phyloP scores from a whole-genome alignment of 805 yeast genomes.

The Yamadazyma scolyti region DNA sequence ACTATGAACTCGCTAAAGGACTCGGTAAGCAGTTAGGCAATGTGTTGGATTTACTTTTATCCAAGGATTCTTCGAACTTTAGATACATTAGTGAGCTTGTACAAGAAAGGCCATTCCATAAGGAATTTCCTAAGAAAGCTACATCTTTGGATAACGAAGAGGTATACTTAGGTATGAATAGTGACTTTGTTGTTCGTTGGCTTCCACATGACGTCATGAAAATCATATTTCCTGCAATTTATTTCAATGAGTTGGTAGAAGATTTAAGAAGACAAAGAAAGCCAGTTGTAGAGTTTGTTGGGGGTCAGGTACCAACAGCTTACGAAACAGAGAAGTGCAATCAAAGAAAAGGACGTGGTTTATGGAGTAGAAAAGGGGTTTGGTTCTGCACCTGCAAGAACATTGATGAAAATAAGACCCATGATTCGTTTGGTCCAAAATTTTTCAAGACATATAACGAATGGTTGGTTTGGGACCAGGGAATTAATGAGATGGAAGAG shows the following conservation, averaged over 20 bases:
- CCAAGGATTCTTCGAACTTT: conserved; percentile 11
- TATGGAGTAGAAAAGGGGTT: conserved; percentile 15
- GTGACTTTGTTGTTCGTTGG: conserved; percentile 16
- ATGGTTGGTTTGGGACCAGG: conserved; percentile 17
- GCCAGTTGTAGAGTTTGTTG: conserved; percentile 9
- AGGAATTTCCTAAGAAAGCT: conserved; percentile 16
- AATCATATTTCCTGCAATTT: conserved; percentile 15
- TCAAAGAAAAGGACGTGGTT: conserved; percentile 11
- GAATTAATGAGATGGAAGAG: conserved; percentile 4
- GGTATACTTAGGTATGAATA: conserved; percentile 12
- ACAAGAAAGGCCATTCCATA: conserved; percentile 14
- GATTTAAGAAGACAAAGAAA: conserved; percentile 8
- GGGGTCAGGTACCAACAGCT: conserved; percentile 16
- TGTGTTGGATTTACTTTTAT: conserved; percentile 9
- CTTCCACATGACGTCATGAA: conserved; percentile 14
- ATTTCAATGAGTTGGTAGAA: conserved; percentile 15
- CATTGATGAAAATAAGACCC: conserved; percentile 1
- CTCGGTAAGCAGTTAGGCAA: neutral
- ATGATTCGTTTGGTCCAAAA: conserved; percentile 13
- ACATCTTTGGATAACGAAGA: conserved; percentile 16
- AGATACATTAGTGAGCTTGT: conserved; percentile 9
- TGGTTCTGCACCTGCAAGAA: conserved; percentile 17
- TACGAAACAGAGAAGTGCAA: conserved; percentile 12
- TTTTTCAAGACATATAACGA: conserved; percentile 15
- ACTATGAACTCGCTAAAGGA: neutral